Evolutionary conservation across 2,329 filamentous ascomycete species (phyloP).

Genomic region (Exophiala sp.): DNA sequence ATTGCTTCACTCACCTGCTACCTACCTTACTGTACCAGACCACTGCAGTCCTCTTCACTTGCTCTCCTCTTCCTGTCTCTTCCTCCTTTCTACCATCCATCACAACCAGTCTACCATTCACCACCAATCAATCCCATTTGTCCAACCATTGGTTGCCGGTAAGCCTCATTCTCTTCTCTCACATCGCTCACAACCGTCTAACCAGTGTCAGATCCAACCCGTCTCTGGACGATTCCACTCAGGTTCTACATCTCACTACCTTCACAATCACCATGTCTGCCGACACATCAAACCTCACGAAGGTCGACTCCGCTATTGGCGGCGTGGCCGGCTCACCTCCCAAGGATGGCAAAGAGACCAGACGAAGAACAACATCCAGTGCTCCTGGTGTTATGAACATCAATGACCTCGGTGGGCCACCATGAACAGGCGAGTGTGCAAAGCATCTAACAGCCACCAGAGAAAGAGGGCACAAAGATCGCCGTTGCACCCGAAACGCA

Average conservation of each 20-base stretch:
- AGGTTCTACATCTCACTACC: not conserved
- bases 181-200: not conserved
- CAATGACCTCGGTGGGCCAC: constrained; percentile 71
- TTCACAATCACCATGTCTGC: constrained; percentile 26
- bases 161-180: constrained; percentile 6
- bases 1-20: constrained; percentile 10
- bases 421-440: no score
- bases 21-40: not conserved
- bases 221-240: no score
- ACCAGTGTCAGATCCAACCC: no score
- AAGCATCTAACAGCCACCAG: no score
- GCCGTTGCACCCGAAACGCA: constrained; percentile 76
- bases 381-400: constrained; percentile 72
- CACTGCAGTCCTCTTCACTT: not conserved
- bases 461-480: constrained; percentile 66
- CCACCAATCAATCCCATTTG: constrained; percentile 5
- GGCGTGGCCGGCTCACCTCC: constrained; percentile 64
- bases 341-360: constrained; percentile 45
- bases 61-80: not conserved
- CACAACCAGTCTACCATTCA: constrained; percentile 4
- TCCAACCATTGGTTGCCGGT: constrained; percentile 17
- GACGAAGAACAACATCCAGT: constrained; percentile 64
- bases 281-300: constrained; percentile 44
- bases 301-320: constrained; percentile 87
- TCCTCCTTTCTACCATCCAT: constrained; percentile 2